Conservation (phyloP, 1,284 basidiomycete species). For the Ceratobasidium sp. region DNA sequence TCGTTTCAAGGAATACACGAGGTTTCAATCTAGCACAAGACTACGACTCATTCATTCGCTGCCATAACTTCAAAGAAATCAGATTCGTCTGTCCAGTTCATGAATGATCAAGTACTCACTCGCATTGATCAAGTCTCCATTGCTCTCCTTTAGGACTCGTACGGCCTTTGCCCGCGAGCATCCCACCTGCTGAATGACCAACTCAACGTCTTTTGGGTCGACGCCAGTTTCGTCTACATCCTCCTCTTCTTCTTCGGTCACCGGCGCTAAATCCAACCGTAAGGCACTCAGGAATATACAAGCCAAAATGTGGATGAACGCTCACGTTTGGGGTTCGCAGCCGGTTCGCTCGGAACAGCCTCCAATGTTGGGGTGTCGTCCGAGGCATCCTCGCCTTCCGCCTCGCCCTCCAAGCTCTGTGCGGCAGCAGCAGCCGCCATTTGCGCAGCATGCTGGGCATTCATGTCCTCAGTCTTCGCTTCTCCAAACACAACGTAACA, state of each 20-base stretch:
- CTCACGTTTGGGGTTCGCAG: conserved; percentile 64
- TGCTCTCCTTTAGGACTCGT: conserved; percentile 85
- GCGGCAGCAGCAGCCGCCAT: conserved; percentile 57
- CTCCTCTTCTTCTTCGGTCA: conserved; percentile 72
- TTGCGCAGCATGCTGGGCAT: conserved; percentile 83
- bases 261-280: conserved; percentile 51
- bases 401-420: conserved; percentile 8
- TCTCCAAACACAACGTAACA: conserved; percentile 99
- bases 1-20: no score
- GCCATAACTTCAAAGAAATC: conserved; percentile 79
- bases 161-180: conserved; percentile 91
- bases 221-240: conserved; percentile 83
- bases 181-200: conserved; percentile 84
- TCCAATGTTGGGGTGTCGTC: conserved; percentile 60
- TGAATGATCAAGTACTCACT: conserved; percentile 67
- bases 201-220: conserved; percentile 94
- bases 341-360: conserved; percentile 81
- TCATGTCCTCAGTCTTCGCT: conserved; percentile 96
- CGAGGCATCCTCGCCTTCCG: conserved; percentile 53
- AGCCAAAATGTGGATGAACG: neutral
- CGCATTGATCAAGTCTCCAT: conserved; percentile 93
- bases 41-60: conserved; percentile 58
- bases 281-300: conserved; percentile 51
- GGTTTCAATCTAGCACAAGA: no score
- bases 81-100: conserved; percentile 25